Percentiles rank a stretch among this genome's conserved stretches.
These are phyloP conservation scores for Phaseolus coccineus DNA, from an alignment of 331 rosid species.

Conservation along the genomic window DNA sequence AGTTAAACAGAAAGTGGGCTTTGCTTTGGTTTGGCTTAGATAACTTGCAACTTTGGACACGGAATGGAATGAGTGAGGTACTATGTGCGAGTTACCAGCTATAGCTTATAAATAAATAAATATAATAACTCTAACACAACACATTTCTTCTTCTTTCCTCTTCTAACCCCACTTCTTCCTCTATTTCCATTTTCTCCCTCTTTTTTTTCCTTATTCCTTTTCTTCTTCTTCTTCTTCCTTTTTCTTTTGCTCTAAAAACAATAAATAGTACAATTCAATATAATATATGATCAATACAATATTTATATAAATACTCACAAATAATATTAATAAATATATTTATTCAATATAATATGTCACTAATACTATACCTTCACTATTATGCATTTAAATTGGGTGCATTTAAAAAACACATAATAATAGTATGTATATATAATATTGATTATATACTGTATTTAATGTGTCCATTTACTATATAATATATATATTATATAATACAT, in stretches of 20 bases:
- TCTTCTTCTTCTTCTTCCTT: neutral
- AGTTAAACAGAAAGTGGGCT: slow-evolving; percentile 4
- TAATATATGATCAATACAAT: too few relatives aligned
- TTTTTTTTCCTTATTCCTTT: neutral
- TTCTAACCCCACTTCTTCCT: slow-evolving; percentile 27
- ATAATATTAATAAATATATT: too few relatives aligned
- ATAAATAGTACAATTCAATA: neutral
- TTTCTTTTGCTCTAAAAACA: neutral
- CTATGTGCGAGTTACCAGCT: slow-evolving; percentile 17
- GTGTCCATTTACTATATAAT: too few relatives aligned
- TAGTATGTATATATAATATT: too few relatives aligned
- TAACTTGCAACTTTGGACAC: slow-evolving; percentile 47
- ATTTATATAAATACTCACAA: too few relatives aligned
- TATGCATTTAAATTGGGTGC: too few relatives aligned
- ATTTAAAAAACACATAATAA: too few relatives aligned
- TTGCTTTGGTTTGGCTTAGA: slow-evolving; percentile 1
- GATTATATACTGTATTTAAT: too few relatives aligned
- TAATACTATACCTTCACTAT: too few relatives aligned
- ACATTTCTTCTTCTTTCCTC: slow-evolving; percentile 32
- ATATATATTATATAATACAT: too few relatives aligned
- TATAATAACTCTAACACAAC: too few relatives aligned
- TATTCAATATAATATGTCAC: too few relatives aligned
- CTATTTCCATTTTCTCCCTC: slow-evolving; percentile 14
- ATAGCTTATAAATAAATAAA: slow-evolving; percentile 28
- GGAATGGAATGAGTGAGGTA: slow-evolving; percentile 40